Conservation (phyloP, 805 yeast species). For the Priceomyces carsonii region DNA sequence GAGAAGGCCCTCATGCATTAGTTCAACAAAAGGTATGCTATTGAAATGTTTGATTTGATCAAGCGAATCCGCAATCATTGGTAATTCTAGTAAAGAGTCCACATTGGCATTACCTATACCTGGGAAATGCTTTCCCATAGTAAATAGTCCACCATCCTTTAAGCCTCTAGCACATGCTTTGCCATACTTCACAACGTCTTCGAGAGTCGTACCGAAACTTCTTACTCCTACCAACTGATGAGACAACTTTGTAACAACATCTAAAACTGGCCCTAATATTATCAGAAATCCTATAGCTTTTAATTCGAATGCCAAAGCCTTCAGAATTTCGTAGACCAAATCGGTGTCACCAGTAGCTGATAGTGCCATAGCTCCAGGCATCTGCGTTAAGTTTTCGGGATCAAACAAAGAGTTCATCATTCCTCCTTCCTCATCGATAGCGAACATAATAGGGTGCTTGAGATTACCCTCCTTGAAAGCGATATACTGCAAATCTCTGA, state of each 20-base stretch:
- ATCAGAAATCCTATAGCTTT: slow-evolving; percentile 56
- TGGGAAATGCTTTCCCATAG: slow-evolving; percentile 66
- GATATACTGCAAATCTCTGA: slow-evolving; percentile 54
- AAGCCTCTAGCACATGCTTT: slow-evolving; percentile 54
- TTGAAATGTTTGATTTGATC: slow-evolving; percentile 53
- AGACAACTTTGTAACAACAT: slow-evolving; percentile 55
- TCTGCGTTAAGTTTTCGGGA: slow-evolving; percentile 51
- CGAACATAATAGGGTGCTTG: slow-evolving; percentile 53
- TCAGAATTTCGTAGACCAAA: slow-evolving; percentile 51
- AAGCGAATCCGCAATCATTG: slow-evolving; percentile 57
- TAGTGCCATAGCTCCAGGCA: slow-evolving; percentile 67
- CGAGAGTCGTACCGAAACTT: slow-evolving; percentile 60
- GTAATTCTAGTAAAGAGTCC: slow-evolving; percentile 56
- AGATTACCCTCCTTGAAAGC: slow-evolving; percentile 51
- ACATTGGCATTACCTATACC: slow-evolving; percentile 65
- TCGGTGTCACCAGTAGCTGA: slow-evolving; percentile 54
- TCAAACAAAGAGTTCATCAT: slow-evolving; percentile 61
- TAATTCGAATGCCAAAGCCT: slow-evolving; percentile 56
- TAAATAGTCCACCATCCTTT: slow-evolving; percentile 51
- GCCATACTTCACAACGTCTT: slow-evolving; percentile 57
- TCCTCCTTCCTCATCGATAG: slow-evolving; percentile 65
- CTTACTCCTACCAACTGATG: slow-evolving; percentile 61
- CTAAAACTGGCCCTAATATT: slow-evolving; percentile 62
- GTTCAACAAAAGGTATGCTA: slow-evolving; percentile 50
- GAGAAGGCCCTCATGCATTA: slow-evolving; percentile 44